Conservation (phyloP, 2,329 filamentous ascomycete genomes). For the Arthroderma uncinatum region DNA sequence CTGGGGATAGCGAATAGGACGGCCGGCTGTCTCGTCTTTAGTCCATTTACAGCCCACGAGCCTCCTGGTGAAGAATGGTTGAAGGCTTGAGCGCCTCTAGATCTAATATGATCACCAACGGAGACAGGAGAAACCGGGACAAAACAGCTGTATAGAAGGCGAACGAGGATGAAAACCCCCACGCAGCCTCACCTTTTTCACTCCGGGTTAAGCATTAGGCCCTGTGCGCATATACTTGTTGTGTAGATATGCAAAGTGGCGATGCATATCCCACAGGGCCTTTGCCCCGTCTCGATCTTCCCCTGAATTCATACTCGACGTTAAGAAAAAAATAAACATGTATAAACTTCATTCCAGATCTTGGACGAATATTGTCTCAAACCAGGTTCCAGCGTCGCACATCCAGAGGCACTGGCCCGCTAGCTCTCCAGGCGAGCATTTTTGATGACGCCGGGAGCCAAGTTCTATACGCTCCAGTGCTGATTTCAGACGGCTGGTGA, state of each 20-base stretch:
- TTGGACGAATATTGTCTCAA: neutral
- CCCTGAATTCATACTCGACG: neutral
- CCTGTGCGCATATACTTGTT: neutral
- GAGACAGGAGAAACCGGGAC: too few relatives aligned
- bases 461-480: neutral
- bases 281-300: neutral
- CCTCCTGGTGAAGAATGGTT: neutral
- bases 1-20: neutral
- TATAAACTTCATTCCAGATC: neutral
- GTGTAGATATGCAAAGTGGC: neutral
- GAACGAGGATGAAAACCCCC: neutral
- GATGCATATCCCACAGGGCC: neutral
- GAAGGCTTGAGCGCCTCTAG: neutral
- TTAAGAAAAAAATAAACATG: neutral
- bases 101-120: neutral
- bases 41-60: neutral
- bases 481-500: neutral
- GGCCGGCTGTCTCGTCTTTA: neutral
- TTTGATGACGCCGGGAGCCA: neutral
- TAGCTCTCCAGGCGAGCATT: too few relatives aligned
- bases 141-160: too few relatives aligned
- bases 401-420: neutral
- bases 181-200: neutral
- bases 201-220: slow-evolving; percentile 1
- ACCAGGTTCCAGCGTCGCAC: neutral